These are phyloP conservation scores for Breynia disticha DNA, from an alignment of 441 rosid genomes.

Conservation along the genomic window DNA sequence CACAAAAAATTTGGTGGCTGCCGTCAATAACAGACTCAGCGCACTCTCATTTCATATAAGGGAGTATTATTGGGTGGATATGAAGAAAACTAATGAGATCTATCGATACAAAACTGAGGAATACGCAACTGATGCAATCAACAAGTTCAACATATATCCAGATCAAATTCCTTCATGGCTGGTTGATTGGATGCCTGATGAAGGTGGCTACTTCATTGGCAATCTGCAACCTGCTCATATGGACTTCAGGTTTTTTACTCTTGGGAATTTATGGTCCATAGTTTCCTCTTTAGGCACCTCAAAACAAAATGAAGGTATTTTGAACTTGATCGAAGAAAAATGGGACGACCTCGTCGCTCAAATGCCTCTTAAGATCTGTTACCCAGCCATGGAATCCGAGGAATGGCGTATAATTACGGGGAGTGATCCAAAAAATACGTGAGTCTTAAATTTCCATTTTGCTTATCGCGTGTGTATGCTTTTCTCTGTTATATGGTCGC, in stretches of 20 bases:
- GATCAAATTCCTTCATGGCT: constrained; percentile 96
- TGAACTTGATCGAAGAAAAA: constrained; percentile 61
- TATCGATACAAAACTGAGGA: constrained; percentile 94
- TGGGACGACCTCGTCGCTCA: constrained; percentile 85
- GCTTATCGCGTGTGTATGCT: neutral
- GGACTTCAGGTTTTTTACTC: no score
- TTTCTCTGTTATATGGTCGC: neutral
- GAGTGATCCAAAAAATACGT: constrained; percentile 94
- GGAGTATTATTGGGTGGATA: constrained; percentile 90
- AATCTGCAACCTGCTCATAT: no score
- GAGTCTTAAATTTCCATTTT: constrained; percentile 16
- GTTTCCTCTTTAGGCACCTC: constrained; percentile 63
- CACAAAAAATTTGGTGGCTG: constrained; percentile 71
- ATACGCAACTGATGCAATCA: constrained; percentile 72
- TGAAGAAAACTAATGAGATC: constrained; percentile 77
- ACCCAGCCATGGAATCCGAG: constrained; percentile 69
- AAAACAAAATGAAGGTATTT: constrained; percentile 61
- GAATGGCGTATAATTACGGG: constrained; percentile 93
- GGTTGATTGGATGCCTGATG: constrained; percentile 84
- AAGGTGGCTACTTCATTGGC: constrained; percentile 85
- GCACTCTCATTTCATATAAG: constrained; percentile 81
- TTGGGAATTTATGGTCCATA: constrained; percentile 82
- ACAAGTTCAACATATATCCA: constrained; percentile 93
- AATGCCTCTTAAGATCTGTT: constrained; percentile 88
- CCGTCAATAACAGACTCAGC: constrained; percentile 72